phyloP scores from a whole-genome alignment of 78 protist genomes.

The Emiliania huxleyi region DNA sequence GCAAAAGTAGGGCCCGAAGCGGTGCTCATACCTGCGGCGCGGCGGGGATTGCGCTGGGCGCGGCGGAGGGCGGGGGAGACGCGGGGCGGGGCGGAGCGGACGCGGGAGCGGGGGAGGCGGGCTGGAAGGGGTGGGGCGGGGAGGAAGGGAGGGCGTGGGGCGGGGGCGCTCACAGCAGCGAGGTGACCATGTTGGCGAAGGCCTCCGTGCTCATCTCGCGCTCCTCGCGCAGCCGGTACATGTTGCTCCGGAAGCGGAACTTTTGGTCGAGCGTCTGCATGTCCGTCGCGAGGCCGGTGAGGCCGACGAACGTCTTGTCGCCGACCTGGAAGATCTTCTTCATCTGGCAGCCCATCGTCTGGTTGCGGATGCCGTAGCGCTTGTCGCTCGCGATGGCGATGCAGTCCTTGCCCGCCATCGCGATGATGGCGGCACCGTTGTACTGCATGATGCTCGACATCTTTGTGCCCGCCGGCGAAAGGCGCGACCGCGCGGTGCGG shows the following conservation, averaged over 20 bases:
- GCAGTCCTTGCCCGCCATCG: constrained; percentile 37
- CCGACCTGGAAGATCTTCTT: not conserved
- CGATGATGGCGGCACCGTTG: constrained; percentile 14
- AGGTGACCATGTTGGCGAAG: not conserved
- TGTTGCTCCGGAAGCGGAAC: not conserved
- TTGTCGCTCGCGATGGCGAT: constrained; percentile 14
- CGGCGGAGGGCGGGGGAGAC: no score
- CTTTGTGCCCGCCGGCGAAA: not conserved
- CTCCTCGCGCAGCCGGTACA: constrained; percentile 32
- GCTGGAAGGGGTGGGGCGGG: not conserved
- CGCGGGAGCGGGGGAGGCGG: not conserved
- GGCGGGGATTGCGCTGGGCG: not conserved
- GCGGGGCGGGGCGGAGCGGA: not conserved
- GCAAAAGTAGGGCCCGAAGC: constrained; percentile 18
- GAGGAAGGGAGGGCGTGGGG: not conserved
- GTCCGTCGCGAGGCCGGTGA: constrained; percentile 16
- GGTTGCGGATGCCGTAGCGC: not conserved
- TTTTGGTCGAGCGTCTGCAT: not conserved
- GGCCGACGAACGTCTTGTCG: not conserved
- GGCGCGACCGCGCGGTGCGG: no score
- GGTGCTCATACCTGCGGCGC: not conserved
- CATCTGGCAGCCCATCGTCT: not conserved
- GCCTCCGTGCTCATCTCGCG: not conserved
- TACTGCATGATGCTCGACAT: constrained; percentile 13
- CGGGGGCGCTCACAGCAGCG: not conserved